Evolutionary conservation across 2,329 filamentous ascomycete genomes (phyloP).

Genomic region (Ascochyta viciae-villosae): DNA sequence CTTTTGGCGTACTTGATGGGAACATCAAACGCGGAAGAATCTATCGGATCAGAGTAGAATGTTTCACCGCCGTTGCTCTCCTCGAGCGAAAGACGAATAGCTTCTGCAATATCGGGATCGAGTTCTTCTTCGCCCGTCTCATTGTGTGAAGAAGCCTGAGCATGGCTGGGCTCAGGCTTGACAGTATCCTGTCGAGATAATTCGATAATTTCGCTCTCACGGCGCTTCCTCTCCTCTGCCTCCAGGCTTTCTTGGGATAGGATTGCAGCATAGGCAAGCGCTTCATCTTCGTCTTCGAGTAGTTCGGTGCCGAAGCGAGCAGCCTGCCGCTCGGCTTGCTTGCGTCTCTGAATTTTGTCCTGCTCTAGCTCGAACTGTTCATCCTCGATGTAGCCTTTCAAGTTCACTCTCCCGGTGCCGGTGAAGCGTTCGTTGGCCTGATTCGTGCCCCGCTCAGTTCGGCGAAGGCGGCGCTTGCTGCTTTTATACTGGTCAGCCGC

Average conservation of each 20-base stretch:
- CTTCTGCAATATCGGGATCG: constrained; percentile 67
- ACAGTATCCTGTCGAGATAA: constrained; percentile 7
- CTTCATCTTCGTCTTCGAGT: constrained; percentile 66
- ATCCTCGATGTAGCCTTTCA: constrained; percentile 84
- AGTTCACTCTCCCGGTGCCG: constrained; percentile 70
- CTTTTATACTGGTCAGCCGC: constrained; percentile 74
- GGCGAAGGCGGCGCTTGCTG: constrained; percentile 79
- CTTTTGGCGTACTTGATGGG: constrained; percentile 55
- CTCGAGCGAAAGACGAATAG: constrained; percentile 62
- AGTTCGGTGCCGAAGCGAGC: constrained; percentile 86
- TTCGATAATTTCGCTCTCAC: constrained; percentile 50
- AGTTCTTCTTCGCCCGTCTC: constrained; percentile 54
- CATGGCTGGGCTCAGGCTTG: constrained; percentile 35
- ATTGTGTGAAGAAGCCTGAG: constrained; percentile 38
- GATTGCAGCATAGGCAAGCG: constrained; percentile 68
- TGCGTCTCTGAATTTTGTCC: constrained; percentile 71
- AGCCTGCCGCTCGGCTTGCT: constrained; percentile 73
- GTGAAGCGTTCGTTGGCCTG: constrained; percentile 64
- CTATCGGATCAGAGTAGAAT: constrained; percentile 13
- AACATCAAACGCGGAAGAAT: constrained; percentile 49
- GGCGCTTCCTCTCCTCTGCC: constrained; percentile 56
- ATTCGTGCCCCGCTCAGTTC: constrained; percentile 71
- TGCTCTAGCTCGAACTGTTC: constrained; percentile 81
- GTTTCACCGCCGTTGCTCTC: constrained; percentile 18
- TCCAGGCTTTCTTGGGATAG: constrained; percentile 66